Evolutionary conservation across 768 basidiomycete genomes (phyloP).

Genomic region (Podaxis rugospora): DNA sequence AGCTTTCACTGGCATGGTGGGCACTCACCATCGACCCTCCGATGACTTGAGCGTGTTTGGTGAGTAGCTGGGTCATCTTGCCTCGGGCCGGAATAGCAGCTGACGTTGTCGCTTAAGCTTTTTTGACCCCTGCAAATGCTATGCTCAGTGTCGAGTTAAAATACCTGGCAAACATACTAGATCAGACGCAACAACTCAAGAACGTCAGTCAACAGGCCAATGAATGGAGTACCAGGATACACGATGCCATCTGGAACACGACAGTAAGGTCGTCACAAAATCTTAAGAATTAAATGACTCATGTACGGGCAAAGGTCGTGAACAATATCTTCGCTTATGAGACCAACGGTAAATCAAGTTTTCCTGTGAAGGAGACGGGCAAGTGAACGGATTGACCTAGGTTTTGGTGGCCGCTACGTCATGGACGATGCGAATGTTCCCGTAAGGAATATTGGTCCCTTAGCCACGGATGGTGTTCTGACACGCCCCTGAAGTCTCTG

Average conservation of each 20-base stretch:
- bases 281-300: background rate
- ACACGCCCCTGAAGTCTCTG: constrained; percentile 47
- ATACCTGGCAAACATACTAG: constrained; percentile 57
- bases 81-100: background rate
- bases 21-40: constrained; percentile 73
- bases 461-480: background rate
- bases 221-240: constrained; percentile 53
- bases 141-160: constrained; percentile 74
- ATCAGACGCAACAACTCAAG: constrained; percentile 39
- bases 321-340: constrained; percentile 74
- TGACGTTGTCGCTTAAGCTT: constrained; percentile 33
- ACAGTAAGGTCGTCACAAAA: constrained; percentile 36
- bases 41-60: constrained; percentile 71
- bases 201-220: constrained; percentile 51
- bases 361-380: background rate
- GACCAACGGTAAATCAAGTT: constrained; percentile 49
- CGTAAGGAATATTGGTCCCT: constrained; percentile 32
- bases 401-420: constrained; percentile 66
- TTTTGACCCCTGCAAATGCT: constrained; percentile 75
- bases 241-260: constrained; percentile 56
- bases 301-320: constrained; percentile 40
- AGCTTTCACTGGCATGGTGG: constrained; percentile 68
- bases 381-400: constrained; percentile 22
- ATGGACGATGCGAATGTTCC: constrained; percentile 90
- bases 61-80: constrained; percentile 21